Conservation (phyloP, 1,284 basidiomycete species). For the Rhodotorula glutinis region DNA sequence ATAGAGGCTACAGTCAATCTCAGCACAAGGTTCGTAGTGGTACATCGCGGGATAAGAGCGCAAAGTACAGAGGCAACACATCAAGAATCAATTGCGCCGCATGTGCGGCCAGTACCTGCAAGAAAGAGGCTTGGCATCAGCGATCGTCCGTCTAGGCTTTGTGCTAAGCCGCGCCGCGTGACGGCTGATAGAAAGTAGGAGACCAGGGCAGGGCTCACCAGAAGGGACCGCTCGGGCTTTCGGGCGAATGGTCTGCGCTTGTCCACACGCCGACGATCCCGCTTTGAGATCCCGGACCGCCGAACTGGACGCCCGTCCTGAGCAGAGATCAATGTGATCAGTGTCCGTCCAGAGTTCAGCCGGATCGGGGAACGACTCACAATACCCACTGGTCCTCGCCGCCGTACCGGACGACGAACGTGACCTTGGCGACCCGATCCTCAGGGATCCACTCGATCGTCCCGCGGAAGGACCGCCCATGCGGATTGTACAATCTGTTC, state of each 20-base stretch:
- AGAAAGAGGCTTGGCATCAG: background rate
- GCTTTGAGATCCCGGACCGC: constrained; percentile 1
- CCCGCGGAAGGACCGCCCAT: constrained; percentile 20
- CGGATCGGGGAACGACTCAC: background rate
- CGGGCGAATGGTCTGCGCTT: constrained; percentile 19
- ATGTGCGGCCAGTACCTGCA: constrained; percentile 27
- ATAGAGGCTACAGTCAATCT: too few species aligned
- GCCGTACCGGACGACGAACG: constrained; percentile 22
- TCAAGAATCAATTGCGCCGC: background rate
- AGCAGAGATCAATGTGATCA: too few species aligned
- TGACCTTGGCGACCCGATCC: constrained; percentile 12
- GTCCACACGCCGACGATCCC: constrained; percentile 30
- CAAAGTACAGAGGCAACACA: too few species aligned
- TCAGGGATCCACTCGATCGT: constrained; percentile 12
- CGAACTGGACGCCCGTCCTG: constrained; percentile 25
- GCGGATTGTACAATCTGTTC: background rate
- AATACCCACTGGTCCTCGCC: constrained; percentile 33
- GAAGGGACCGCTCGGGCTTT: constrained; percentile 32
- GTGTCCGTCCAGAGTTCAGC: too few species aligned
- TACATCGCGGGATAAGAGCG: too few species aligned
- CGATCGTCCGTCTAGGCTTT: too few species aligned
- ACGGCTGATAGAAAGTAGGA: too few species aligned
- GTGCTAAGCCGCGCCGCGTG: too few species aligned
- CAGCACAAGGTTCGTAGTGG: too few species aligned
- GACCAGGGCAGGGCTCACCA: too few species aligned